Conservation (phyloP, 192 early-diverging fungal genomes). For the Mortierella antarctica region DNA sequence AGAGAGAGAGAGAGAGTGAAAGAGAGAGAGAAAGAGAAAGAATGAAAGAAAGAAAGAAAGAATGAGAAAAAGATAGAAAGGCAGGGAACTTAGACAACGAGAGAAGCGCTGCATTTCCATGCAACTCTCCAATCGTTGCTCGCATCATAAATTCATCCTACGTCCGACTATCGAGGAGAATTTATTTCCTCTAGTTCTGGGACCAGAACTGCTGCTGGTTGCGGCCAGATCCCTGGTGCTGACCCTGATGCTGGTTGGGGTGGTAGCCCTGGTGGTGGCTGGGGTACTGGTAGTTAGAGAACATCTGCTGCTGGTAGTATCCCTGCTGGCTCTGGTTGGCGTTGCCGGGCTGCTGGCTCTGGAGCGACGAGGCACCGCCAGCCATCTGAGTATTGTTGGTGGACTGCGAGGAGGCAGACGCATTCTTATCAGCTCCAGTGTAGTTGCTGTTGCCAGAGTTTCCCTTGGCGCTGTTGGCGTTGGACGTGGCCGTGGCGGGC, state of each 20-base stretch:
- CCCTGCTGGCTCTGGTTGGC: conserved; percentile 28
- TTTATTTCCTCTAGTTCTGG: conserved; percentile 53
- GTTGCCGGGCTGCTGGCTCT: conserved; percentile 46
- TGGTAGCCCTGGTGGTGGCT: conserved; percentile 55
- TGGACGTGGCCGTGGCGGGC: conserved; percentile 31
- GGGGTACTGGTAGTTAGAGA: conserved; percentile 64
- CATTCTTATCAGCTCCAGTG: conserved; percentile 39
- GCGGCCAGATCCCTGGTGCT: conserved; percentile 52
- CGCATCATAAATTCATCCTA: too few relatives aligned
- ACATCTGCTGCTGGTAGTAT: conserved; percentile 57
- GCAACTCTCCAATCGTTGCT: too few relatives aligned
- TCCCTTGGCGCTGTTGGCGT: conserved; percentile 26
- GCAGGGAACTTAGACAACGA: too few relatives aligned
- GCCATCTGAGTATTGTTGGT: conserved; percentile 25
- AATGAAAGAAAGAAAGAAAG: too few relatives aligned
- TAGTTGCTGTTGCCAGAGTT: conserved; percentile 32
- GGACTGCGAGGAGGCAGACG: conserved; percentile 27
- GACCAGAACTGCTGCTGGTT: conserved; percentile 57
- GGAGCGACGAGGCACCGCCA: conserved; percentile 23
- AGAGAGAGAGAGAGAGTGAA: too few relatives aligned
- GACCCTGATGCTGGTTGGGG: conserved; percentile 43
- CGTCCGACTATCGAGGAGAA: neutral
- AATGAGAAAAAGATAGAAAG: too few relatives aligned
- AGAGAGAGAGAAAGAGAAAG: too few relatives aligned
- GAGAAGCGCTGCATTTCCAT: too few relatives aligned